phyloP scores from a whole-genome alignment of 176 grass and related monocot genomes.

The Bromus sterilis region DNA sequence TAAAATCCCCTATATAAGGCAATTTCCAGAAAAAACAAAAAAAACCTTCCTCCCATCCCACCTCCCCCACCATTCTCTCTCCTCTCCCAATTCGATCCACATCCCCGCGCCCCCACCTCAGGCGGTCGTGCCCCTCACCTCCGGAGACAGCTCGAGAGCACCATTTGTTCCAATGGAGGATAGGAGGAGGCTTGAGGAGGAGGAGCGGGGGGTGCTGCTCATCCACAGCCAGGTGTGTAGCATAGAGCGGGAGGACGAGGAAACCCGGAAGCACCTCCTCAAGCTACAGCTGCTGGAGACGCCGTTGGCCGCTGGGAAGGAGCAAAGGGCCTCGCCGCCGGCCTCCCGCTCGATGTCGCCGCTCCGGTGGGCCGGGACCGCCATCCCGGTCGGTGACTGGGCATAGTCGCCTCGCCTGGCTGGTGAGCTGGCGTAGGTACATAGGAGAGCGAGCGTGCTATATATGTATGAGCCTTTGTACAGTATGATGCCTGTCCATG shows the following conservation, averaged over 20 bases:
- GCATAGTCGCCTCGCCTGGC: background rate
- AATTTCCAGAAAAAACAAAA: too few relatives aligned
- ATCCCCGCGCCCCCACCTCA: too few relatives aligned
- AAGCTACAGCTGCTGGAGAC: slow-evolving; percentile 42
- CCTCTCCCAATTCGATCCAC: too few relatives aligned
- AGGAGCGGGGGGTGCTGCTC: slow-evolving; percentile 16
- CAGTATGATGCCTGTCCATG: slow-evolving; percentile 40
- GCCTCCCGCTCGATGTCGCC: slow-evolving; percentile 38
- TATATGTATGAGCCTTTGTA: background rate
- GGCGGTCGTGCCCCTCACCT: too few relatives aligned
- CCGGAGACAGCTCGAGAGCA: too few relatives aligned
- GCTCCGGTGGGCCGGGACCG: slow-evolving; percentile 37
- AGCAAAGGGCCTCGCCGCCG: background rate
- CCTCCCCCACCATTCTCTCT: too few relatives aligned
- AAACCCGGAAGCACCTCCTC: slow-evolving; percentile 35
- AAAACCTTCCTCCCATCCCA: too few relatives aligned
- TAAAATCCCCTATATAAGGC: too few relatives aligned
- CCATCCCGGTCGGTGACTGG: slow-evolving; percentile 21
- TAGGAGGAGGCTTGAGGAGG: background rate
- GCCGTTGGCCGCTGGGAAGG: background rate
- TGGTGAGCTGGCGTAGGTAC: background rate
- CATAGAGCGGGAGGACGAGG: slow-evolving; percentile 75
- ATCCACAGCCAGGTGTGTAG: slow-evolving; percentile 72
- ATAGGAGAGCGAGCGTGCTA: background rate
- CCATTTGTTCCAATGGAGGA: slow-evolving; percentile 23